These are phyloP conservation scores for Pythium dissimile DNA, from an alignment of 352 stramenopile genomes.

Conservation along the genomic window DNA sequence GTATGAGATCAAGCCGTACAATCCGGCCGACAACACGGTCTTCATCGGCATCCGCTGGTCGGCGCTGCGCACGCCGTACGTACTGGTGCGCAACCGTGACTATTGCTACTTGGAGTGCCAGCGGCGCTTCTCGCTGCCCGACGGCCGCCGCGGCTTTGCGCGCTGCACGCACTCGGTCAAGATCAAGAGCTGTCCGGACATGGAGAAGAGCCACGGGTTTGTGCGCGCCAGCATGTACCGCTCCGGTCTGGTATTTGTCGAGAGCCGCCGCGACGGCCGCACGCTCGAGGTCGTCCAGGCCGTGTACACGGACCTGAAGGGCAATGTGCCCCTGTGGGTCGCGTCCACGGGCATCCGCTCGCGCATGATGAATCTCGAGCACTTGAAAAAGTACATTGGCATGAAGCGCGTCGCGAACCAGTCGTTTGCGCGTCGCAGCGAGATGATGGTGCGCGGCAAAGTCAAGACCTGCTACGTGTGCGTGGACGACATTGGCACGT, in stretches of 20 bases:
- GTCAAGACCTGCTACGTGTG: constrained; percentile 82
- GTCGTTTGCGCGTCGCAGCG: constrained; percentile 57
- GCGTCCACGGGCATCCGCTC: constrained; percentile 53
- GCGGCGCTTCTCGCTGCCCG: constrained; percentile 51
- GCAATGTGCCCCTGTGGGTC: constrained; percentile 71
- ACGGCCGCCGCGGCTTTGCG: constrained; percentile 59
- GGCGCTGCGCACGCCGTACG: constrained; percentile 61
- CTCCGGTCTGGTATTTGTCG: constrained; percentile 74
- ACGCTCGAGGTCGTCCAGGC: constrained; percentile 74
- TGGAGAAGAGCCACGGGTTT: constrained; percentile 77
- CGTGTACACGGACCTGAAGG: constrained; percentile 81
- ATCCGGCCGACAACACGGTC: constrained; percentile 37
- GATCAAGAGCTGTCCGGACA: constrained; percentile 79
- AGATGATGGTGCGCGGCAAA: constrained; percentile 61
- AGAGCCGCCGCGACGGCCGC: constrained; percentile 69
- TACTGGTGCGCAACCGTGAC: constrained; percentile 72
- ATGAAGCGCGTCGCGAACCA: constrained; percentile 80
- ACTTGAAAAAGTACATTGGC: constrained; percentile 77
- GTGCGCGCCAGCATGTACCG: constrained; percentile 82
- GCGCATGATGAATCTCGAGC: constrained; percentile 67
- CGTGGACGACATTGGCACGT: constrained; percentile 76
- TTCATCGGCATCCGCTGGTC: constrained; percentile 83
- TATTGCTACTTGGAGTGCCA: constrained; percentile 80
- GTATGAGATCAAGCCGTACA: constrained; percentile 72
- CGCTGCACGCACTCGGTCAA: constrained; percentile 83